Conservation (phyloP, 805 yeast genomes). For the Wickerhamiella vanderwaltii region DNA sequence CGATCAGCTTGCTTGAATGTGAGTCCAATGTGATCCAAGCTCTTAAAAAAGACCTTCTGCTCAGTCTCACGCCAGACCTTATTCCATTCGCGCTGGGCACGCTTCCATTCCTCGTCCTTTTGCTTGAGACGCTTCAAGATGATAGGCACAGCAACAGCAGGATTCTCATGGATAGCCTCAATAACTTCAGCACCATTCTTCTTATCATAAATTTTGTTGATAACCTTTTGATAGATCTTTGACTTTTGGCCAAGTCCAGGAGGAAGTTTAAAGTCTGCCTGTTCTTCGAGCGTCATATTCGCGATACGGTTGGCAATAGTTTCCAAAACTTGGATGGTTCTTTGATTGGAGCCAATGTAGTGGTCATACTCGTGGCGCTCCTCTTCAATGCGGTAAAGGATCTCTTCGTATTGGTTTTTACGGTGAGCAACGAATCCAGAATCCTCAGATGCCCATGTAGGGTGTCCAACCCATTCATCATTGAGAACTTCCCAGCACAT, state of each 20-base stretch:
- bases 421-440: conserved; percentile 98
- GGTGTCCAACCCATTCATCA: conserved; percentile 99
- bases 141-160: conserved; percentile 89
- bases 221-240: conserved; percentile 86
- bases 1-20: conserved; percentile 96
- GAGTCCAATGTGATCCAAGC: conserved; percentile 87
- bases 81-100: conserved; percentile 97
- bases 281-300: conserved; percentile 84
- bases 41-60: conserved; percentile 84
- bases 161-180: conserved; percentile 89
- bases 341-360: conserved; percentile 84
- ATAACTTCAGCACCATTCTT: conserved; percentile 94
- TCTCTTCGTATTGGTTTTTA: conserved; percentile 95
- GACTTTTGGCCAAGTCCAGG: conserved; percentile 91
- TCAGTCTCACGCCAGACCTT: conserved; percentile 98
- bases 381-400: conserved; percentile 87
- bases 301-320: conserved; percentile 90
- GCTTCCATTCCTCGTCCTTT: conserved; percentile 97
- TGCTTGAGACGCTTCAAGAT: conserved; percentile 87
- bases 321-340: conserved; percentile 91
- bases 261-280: conserved; percentile 72
- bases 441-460: conserved; percentile 99
- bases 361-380: conserved; percentile 96
- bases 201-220: conserved; percentile 82
- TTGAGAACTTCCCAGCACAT: conserved; percentile 98